Evolutionary conservation across 768 basidiomycete species (phyloP).

Genomic region (Leccinum disarticulatum): DNA sequence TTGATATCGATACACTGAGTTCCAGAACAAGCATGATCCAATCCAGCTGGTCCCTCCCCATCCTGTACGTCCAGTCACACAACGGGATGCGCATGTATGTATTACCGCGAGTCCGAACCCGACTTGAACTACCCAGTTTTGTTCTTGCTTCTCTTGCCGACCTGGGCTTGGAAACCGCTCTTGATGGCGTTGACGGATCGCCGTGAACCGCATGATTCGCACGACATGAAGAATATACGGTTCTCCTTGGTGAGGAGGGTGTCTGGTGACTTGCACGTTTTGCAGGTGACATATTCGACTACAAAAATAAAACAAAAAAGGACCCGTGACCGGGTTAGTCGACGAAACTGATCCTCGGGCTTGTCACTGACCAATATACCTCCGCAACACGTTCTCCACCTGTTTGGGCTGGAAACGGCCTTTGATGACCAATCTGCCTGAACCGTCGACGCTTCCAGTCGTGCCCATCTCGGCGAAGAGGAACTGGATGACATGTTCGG

Average conservation of each 20-base stretch:
- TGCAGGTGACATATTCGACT: conserved; percentile 99
- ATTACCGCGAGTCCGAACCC: not conserved
- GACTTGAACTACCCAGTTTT: conserved; percentile 53
- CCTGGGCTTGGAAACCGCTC: conserved; percentile 97
- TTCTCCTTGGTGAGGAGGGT: conserved; percentile 97
- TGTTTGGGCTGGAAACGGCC: conserved; percentile 99
- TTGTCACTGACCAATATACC: conserved; percentile 82
- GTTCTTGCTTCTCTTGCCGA: conserved; percentile 84
- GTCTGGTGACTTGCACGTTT: conserved; percentile 98
- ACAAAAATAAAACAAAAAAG: not conserved
- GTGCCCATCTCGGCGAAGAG: conserved; percentile 99
- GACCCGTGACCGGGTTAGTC: not conserved
- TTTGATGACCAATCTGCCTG: conserved; percentile 91
- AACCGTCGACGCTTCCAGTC: conserved; percentile 91
- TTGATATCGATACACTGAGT: conserved; percentile 9
- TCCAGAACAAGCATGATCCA: conserved; percentile 5
- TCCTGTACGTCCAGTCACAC: conserved; percentile 4
- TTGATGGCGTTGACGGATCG: conserved; percentile 96
- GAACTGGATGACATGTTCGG: conserved; percentile 97
- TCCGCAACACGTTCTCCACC: conserved; percentile 92
- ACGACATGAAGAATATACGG: conserved; percentile 97
- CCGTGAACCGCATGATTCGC: conserved; percentile 86
- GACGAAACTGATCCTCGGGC: not conserved
- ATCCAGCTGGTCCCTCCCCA: not conserved
- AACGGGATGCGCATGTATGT: not conserved